These are phyloP conservation scores for Dipteronia dyeriana DNA, from an alignment of 345 rosid species.

Conservation along the genomic window DNA sequence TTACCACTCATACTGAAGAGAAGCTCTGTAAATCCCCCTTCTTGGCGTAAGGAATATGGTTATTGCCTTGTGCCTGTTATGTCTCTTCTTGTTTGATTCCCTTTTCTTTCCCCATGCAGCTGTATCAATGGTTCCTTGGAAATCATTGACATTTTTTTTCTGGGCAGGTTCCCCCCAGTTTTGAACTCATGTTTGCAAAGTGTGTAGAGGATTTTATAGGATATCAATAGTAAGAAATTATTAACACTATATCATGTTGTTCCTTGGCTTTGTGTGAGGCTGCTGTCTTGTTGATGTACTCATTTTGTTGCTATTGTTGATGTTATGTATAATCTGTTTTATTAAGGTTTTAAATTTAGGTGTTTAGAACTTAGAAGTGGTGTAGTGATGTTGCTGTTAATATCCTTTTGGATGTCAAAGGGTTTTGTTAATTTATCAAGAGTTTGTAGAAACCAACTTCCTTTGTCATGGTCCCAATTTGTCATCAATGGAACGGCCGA, in stretches of 20 bases:
- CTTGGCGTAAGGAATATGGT: not conserved
- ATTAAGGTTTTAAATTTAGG: not conserved
- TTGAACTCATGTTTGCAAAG: not conserved
- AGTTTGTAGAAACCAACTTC: not conserved
- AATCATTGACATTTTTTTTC: not conserved
- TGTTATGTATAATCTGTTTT: not conserved
- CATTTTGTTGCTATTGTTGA: too few species aligned
- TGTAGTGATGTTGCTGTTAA: not conserved
- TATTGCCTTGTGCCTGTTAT: not conserved
- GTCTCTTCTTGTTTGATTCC: not conserved
- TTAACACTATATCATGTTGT: not conserved
- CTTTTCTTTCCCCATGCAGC: not conserved
- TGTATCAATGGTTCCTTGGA: not conserved
- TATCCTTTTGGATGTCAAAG: not conserved
- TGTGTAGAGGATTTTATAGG: not conserved
- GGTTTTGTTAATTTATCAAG: not conserved
- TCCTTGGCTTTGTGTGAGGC: not conserved
- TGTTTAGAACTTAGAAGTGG: not conserved
- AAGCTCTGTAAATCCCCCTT: not conserved
- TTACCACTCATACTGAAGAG: not conserved
- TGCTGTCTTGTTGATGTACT: not conserved
- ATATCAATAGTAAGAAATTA: not conserved
- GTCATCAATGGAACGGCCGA: not conserved
- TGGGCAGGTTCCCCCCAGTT: not conserved
- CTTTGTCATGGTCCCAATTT: not conserved